phyloP scores from a whole-genome alignment of 192 early-diverging fungal species.

The Coemansia sp. region DNA sequence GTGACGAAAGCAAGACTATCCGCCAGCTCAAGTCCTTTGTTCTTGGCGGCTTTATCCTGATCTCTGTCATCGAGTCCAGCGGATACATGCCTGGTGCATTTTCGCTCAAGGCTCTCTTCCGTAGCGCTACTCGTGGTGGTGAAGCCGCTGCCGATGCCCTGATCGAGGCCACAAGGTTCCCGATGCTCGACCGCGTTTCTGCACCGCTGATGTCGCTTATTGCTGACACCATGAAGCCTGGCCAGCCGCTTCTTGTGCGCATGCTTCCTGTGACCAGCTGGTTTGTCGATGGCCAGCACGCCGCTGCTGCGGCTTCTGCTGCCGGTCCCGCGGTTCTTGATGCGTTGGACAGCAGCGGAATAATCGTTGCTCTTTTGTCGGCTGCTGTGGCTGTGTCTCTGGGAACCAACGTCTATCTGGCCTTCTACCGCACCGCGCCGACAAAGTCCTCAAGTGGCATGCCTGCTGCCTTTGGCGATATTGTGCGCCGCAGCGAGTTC shows the following conservation, averaged over 20 bases:
- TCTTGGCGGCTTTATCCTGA: constrained; percentile 44
- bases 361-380: constrained; percentile 44
- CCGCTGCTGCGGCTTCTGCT: not conserved
- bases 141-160: constrained; percentile 5
- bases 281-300: constrained; percentile 13
- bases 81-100: constrained; percentile 48
- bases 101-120: constrained; percentile 37
- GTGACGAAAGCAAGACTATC: constrained; percentile 53
- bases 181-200: constrained; percentile 37
- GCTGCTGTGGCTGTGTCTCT: constrained; percentile 40
- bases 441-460: not conserved
- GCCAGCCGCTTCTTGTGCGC: constrained; percentile 30
- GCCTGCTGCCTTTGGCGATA: constrained; percentile 23
- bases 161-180: constrained; percentile 37
- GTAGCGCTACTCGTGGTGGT: constrained; percentile 12
- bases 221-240: constrained; percentile 2
- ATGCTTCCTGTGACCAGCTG: constrained; percentile 37
- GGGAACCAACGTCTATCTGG: constrained; percentile 48
- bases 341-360: constrained; percentile 31
- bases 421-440: constrained; percentile 21
- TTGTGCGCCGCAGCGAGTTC: constrained; percentile 18
- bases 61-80: constrained; percentile 48
- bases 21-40: constrained; percentile 52
- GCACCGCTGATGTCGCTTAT: constrained; percentile 34
- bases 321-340: constrained; percentile 5